phyloP scores from a whole-genome alignment of 495 filamentous ascomycete genomes.

The Lasiosphaeriaceae sp. region DNA sequence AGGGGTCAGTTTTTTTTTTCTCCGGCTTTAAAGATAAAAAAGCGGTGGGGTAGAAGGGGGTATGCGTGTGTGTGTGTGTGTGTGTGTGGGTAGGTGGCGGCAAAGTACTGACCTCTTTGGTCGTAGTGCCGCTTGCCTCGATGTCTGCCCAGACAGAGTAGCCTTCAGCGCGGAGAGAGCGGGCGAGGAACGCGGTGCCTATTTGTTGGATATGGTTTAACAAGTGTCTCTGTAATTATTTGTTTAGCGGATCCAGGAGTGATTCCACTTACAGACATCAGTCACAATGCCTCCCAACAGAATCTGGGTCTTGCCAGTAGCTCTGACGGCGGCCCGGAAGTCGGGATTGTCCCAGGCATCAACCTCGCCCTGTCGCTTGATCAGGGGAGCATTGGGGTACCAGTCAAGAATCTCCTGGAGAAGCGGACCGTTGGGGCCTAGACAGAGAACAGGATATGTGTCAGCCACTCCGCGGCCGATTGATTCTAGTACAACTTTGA shows the following conservation, averaged over 20 bases:
- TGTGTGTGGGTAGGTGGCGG: neutral
- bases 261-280: conserved; percentile 56
- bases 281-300: conserved; percentile 73
- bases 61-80: too few relatives aligned
- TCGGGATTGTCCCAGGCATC: conserved; percentile 77
- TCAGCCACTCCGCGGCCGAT: too few relatives aligned
- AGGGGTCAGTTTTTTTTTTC: conserved; percentile 14
- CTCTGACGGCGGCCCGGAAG: conserved; percentile 62
- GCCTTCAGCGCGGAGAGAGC: conserved; percentile 65
- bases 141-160: conserved; percentile 77
- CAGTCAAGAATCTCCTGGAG: conserved; percentile 66
- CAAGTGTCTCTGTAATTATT: neutral
- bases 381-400: conserved; percentile 63
- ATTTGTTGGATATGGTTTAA: conserved; percentile 23
- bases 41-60: too few relatives aligned
- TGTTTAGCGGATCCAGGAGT: too few relatives aligned
- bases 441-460: neutral
- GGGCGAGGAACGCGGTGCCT: conserved; percentile 63
- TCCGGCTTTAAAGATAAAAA: too few relatives aligned
- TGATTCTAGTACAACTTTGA: neutral
- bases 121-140: conserved; percentile 61
- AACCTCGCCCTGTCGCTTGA: conserved; percentile 70
- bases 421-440: conserved; percentile 64
- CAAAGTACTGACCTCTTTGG: conserved; percentile 36
- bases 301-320: conserved; percentile 64